Evolutionary conservation across 306 rosid species (phyloP), one percentile per base, ranked within the genome.

Genomic region (Abrus pulchellus): DNA sequence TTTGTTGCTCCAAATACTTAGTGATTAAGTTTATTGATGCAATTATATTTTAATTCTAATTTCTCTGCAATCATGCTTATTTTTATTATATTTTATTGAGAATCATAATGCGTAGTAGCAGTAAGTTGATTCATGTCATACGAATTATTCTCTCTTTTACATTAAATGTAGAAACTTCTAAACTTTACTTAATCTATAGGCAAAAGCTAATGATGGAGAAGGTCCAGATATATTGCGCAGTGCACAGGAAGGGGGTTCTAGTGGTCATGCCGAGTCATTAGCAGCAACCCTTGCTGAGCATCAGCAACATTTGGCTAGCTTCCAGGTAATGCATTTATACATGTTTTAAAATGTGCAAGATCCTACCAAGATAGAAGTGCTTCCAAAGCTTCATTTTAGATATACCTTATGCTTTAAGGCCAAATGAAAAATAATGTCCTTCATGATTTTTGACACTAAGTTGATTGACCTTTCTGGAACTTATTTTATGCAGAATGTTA

Each of bases 271-370:
- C 1, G 99, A 91, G 78, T 93, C 97, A 81, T 87, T 96, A 80
- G 91, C 94, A 33, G 93, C 94, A 87, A 92, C 98, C 86, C 98
- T 96, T 80, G 87, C 97, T 28, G 99, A 96, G 86, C 99, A 96
- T 86, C 99, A 96, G 85, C 99, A 96, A 80, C 99, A 96, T 88
- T 85, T 96, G 55, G 97, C 97, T 80, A 96, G 99, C 90, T 92
- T 93, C 90, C 99, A 96, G 99, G 99, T 96, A 87, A 69, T 77
- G 67, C 67, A 43, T 76, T 29, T 30, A 13, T 43, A 20, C 63
- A 76, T 74, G 56, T 63, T 80, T 68, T 76, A 68, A 47, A 54
- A 78, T 61, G 29, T 44, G n/a, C 55, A 36, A 77, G 28, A 61
- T 80, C 56, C 50, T 73, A 40, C 36, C 7, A 13, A 20, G 43